These are phyloP conservation scores for Apiospora koreana DNA, from an alignment of 2,329 filamentous ascomycete species.

Conservation along the genomic window DNA sequence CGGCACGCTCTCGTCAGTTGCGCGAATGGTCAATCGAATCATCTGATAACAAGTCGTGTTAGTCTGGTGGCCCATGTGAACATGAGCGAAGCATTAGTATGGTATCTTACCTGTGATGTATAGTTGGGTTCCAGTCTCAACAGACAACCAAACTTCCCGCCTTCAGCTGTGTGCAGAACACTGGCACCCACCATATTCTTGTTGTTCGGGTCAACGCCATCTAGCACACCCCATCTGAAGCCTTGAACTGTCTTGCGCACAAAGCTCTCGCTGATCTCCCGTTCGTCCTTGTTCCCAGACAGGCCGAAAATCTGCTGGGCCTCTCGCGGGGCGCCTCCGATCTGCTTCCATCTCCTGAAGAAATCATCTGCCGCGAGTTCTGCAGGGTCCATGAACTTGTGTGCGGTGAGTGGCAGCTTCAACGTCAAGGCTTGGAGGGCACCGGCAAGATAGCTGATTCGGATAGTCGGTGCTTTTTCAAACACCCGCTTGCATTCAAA, in stretches of 20 bases:
- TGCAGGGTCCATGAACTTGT: constrained; percentile 96
- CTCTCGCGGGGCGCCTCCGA: constrained; percentile 84
- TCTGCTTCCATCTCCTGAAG: constrained; percentile 99
- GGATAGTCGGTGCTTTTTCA: constrained; percentile 81
- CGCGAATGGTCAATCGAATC: constrained; percentile 90
- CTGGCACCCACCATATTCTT: constrained; percentile 94
- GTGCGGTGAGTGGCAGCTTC: constrained; percentile 82
- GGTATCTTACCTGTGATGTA: constrained; percentile 73
- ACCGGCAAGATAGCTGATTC: constrained; percentile 91
- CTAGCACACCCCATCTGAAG: constrained; percentile 86
- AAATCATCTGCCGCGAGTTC: constrained; percentile 89
- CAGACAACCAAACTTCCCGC: constrained; percentile 92
- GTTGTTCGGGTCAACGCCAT: constrained; percentile 84
- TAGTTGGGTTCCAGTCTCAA: constrained; percentile 95
- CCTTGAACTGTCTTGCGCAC: constrained; percentile 75
- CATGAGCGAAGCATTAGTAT: not conserved
- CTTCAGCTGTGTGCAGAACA: constrained; percentile 78
- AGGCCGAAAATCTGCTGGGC: constrained; percentile 84
- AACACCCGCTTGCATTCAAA: constrained; percentile 87
- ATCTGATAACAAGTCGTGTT: constrained; percentile 59
- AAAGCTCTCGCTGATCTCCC: constrained; percentile 70
- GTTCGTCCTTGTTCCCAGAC: constrained; percentile 51
- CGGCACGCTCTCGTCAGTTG: constrained; percentile 89
- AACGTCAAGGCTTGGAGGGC: constrained; percentile 90
- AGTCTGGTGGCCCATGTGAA: constrained; percentile 16